These are phyloP conservation scores for Paecilomyces fulvus DNA, from an alignment of 2,329 filamentous ascomycete genomes.

Conservation along the genomic window DNA sequence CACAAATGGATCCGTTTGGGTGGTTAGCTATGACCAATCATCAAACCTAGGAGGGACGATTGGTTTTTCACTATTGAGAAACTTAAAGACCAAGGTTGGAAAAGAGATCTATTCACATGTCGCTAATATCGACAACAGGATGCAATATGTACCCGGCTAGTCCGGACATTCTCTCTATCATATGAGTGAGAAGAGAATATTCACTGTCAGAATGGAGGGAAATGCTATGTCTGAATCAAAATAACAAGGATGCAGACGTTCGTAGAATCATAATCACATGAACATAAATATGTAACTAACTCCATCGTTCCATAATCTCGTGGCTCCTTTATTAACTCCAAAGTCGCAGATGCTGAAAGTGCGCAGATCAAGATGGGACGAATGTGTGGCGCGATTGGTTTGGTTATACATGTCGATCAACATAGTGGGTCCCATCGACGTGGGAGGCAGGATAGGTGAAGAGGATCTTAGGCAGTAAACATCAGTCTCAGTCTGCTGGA, in stretches of 20 bases:
- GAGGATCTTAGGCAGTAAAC: conserved; percentile 5
- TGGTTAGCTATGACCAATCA: too few species aligned
- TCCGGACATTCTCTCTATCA: background rate
- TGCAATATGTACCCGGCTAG: background rate
- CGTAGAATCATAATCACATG: background rate
- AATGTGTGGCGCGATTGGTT: background rate
- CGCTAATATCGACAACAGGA: background rate
- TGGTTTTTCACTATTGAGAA: too few species aligned
- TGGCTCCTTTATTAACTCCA: background rate
- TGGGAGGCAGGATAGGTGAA: background rate
- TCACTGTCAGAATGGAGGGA: background rate
- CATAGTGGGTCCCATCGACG: background rate
- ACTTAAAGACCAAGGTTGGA: background rate
- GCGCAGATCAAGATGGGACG: background rate
- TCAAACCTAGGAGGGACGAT: too few species aligned
- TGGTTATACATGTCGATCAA: conserved; percentile 19
- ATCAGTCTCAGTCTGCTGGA: conserved; percentile 23
- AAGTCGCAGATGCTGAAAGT: background rate
- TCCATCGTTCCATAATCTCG: background rate
- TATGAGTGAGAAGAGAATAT: background rate
- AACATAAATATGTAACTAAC: background rate
- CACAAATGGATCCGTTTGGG: too few species aligned
- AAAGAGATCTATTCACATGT: background rate
- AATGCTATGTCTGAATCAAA: background rate
- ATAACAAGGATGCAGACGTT: background rate